A percentile compares a stretch with the other conserved stretches of the same genome.
phyloP scores from a whole-genome alignment of 129 eudicot genomes.

The Flaveria bidentis region DNA sequence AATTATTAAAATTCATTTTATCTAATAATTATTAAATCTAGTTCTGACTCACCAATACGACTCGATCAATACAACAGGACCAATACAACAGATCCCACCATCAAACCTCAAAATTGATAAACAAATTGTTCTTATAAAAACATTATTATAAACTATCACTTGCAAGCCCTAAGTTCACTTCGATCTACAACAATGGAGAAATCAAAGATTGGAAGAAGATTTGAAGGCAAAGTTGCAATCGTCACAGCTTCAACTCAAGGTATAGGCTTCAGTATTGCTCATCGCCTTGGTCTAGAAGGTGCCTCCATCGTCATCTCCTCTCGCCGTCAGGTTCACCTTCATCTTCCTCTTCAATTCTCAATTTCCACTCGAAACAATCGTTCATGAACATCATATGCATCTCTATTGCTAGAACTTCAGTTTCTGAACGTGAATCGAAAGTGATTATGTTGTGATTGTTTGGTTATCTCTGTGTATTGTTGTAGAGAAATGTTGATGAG shows the following conservation, averaged over 20 bases:
- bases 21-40: no score
- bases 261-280: conserved; percentile 83
- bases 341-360: no score
- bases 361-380: no score
- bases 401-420: neutral
- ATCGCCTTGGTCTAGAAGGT: conserved; percentile 90
- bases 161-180: neutral
- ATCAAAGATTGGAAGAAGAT: conserved; percentile 64
- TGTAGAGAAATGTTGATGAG: conserved; percentile 85
- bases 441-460: neutral
- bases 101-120: no score
- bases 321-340: conserved; percentile 59
- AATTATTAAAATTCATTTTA: no score
- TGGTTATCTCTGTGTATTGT: neutral
- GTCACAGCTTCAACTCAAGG: conserved; percentile 99
- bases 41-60: no score
- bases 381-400: no score
- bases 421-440: neutral
- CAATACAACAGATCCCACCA: no score
- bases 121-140: no score
- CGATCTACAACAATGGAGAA: conserved; percentile 31
- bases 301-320: conserved; percentile 92
- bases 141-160: neutral
- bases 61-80: no score
- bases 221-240: conserved; percentile 83